These are phyloP conservation scores for Pseudocercospora pini-densiflorae DNA, from an alignment of 2,329 filamentous ascomycete species.

Conservation along the genomic window DNA sequence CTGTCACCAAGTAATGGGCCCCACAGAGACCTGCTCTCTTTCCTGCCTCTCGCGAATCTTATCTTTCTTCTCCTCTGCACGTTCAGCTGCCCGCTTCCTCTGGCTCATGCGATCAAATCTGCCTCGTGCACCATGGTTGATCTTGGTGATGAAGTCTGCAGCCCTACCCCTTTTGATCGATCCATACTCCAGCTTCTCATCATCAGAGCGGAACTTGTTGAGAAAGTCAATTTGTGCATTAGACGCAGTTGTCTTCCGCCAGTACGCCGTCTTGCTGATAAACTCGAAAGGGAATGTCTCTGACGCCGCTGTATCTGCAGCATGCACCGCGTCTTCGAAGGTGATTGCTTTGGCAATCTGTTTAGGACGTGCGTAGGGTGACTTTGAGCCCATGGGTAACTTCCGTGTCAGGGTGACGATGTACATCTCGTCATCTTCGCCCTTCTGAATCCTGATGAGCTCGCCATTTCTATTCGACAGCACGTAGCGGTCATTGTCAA, in stretches of 20 bases:
- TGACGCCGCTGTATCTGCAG: slow-evolving; percentile 69
- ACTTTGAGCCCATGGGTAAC: slow-evolving; percentile 46
- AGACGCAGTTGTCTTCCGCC: slow-evolving; percentile 71
- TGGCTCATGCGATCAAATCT: slow-evolving; percentile 51
- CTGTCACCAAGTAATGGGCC: slow-evolving; percentile 41
- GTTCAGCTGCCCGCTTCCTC: slow-evolving; percentile 43
- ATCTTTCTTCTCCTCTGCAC: slow-evolving; percentile 53
- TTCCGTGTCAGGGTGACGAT: slow-evolving; percentile 49
- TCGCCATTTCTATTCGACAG: slow-evolving; percentile 66
- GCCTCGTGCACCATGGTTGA: slow-evolving; percentile 79
- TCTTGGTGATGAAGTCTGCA: slow-evolving; percentile 88
- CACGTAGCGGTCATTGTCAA: slow-evolving; percentile 72
- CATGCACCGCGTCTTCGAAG: slow-evolving; percentile 77
- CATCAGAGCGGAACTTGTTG: slow-evolving; percentile 65
- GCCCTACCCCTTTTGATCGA: slow-evolving; percentile 80
- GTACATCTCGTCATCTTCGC: slow-evolving; percentile 41
- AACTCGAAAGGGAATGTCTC: slow-evolving; percentile 55
- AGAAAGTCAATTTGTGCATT: slow-evolving; percentile 68
- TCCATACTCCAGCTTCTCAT: slow-evolving; percentile 58
- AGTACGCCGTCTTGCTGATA: slow-evolving; percentile 68
- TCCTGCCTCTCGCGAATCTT: slow-evolving; percentile 43
- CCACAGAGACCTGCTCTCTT: slow-evolving; percentile 53
- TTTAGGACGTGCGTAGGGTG: slow-evolving; percentile 70
- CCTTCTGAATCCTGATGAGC: slow-evolving; percentile 59
- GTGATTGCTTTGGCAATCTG: slow-evolving; percentile 68